These are phyloP conservation scores for Rosa lucieae DNA, from an alignment of 306 rosid genomes.

Conservation along the genomic window DNA sequence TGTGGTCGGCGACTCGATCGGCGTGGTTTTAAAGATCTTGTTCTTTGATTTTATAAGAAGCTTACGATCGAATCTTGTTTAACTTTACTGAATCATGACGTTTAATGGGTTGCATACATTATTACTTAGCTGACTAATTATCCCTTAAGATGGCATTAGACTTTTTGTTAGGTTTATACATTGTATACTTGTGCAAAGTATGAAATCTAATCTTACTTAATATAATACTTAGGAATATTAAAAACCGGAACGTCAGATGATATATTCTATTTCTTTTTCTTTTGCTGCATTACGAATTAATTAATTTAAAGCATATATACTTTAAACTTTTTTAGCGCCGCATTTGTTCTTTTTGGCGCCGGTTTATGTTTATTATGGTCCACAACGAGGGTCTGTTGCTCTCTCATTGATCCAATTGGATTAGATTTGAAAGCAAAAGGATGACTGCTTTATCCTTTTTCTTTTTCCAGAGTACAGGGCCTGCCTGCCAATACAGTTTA, in stretches of 20 bases:
- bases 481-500: conserved; percentile 25
- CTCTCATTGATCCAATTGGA: conserved; percentile 37
- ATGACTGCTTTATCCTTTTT: conserved; percentile 10
- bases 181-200: neutral
- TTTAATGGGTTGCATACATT: conserved; percentile 15
- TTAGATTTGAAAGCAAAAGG: conserved; percentile 22
- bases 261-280: conserved; percentile 25
- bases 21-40: conserved; percentile 11
- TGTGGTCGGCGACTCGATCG: neutral
- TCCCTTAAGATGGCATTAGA: neutral
- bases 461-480: conserved; percentile 38
- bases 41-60: conserved; percentile 3
- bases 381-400: conserved; percentile 28
- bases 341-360: conserved; percentile 46
- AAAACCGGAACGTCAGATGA: conserved; percentile 26
- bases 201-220: neutral
- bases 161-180: neutral
- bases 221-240: neutral
- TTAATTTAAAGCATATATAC: conserved; percentile 63
- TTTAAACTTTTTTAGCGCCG: conserved; percentile 70
- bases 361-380: conserved; percentile 20
- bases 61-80: conserved; percentile 20
- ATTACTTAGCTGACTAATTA: neutral
- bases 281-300: conserved; percentile 35
- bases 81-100: conserved; percentile 31